Conservation (phyloP, 2,329 filamentous ascomycete genomes). For the Trichophaea hybrida region DNA sequence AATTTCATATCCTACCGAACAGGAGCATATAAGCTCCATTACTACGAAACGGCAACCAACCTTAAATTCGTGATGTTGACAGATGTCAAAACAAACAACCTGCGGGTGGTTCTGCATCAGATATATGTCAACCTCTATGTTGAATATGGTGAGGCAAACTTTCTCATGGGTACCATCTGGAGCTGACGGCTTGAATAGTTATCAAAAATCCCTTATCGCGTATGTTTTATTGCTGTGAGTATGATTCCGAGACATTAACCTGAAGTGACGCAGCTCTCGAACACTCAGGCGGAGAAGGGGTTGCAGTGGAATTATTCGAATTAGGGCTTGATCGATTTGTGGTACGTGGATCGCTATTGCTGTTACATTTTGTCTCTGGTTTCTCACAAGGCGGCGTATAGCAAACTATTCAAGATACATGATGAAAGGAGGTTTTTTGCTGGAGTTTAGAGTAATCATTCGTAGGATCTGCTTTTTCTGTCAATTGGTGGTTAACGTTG, state of each 20-base stretch:
- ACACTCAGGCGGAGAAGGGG: constrained; percentile 53
- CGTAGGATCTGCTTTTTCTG: no score
- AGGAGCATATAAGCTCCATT: constrained; percentile 92
- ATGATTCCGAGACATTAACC: background rate
- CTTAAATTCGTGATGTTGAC: constrained; percentile 95
- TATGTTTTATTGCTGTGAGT: constrained; percentile 12
- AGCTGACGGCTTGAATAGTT: constrained; percentile 34
- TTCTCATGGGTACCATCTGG: background rate
- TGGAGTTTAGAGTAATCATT: background rate
- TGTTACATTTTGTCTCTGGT: background rate
- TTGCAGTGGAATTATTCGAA: constrained; percentile 57
- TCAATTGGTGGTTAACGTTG: no score
- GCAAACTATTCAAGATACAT: constrained; percentile 16
- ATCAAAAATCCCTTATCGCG: constrained; percentile 55
- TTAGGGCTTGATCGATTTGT: constrained; percentile 65
- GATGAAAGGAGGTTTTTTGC: background rate
- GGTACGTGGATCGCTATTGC: constrained; percentile 33
- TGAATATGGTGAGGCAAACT: constrained; percentile 54
- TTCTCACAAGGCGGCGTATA: background rate
- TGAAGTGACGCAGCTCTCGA: constrained; percentile 38
- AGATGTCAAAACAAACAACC: constrained; percentile 73
- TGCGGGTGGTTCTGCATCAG: constrained; percentile 89
- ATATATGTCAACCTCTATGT: constrained; percentile 98
- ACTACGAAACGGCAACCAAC: constrained; percentile 93
- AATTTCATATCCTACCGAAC: constrained; percentile 91